Evolutionary conservation across 139 green algal species (phyloP), one percentile per base, ranked within the genome.

Genomic region (Mesostigma viride): DNA sequence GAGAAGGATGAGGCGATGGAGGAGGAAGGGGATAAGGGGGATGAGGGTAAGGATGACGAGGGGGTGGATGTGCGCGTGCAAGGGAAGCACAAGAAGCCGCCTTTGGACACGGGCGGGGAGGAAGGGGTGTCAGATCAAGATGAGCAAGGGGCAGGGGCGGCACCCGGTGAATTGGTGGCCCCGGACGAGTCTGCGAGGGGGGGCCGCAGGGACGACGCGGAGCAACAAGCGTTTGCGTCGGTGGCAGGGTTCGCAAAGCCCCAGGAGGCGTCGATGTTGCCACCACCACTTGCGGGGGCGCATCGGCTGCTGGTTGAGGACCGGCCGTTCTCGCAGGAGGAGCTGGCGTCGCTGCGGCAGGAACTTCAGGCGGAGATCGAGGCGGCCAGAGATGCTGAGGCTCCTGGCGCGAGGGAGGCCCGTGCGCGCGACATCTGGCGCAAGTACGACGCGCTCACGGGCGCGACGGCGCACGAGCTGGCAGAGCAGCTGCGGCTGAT

Each of bases 401-500:
- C n/a, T n/a, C n/a, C n/a, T n/a, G n/a, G n/a, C n/a, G n/a, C n/a
- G n/a, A n/a, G n/a, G n/a, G n/a, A n/a, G n/a, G n/a, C n/a, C n/a
- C n/a, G n/a, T n/a, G 53, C 63, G 59, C 17, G 74, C 83, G 64
- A 53, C 14, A 14, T 53, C 40, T 95, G 91, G 92, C 32, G 45
- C 3, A 77, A 73, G 20, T 95, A 85, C 71, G 89, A 96, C 69
- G 76, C 81, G 17, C 80, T 97, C 36, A 94, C 87, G 0, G 68
- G 71, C 77, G 58, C 75, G 68, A 59, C 88, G 62, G 48, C 83
- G 14, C 75, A 72, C 26, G 94, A 98, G 80, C 86, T 99, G 35
- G 78, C 89, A 36, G 93, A 98, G 83, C 88, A 96, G 82, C 84
- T 99, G 74, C 82, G 93, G 17, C 81, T 96, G 8, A 91, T 96